phyloP scores from a whole-genome alignment of 1,139 yeast species.

The Diutina scorzettiae region DNA sequence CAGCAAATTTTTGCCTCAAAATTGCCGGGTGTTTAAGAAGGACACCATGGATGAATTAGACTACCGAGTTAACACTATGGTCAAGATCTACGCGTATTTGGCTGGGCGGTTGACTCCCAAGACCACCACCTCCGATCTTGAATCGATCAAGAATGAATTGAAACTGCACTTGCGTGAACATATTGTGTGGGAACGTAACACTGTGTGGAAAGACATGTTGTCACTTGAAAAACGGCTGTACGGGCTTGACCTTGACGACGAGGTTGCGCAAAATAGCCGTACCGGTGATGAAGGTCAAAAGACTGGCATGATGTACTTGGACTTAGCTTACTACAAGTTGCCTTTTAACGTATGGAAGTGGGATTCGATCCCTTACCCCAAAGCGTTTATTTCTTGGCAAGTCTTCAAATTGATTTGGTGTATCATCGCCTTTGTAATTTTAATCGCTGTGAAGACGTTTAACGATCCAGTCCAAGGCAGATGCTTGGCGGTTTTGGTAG shows the following conservation, averaged over 20 bases:
- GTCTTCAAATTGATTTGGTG: constrained; percentile 35
- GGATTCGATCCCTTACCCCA: constrained; percentile 15
- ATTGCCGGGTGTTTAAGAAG: constrained; percentile 34
- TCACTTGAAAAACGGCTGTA: constrained; percentile 62
- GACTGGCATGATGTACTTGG: constrained; percentile 16
- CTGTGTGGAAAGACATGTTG: constrained; percentile 95
- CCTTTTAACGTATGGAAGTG: constrained; percentile 14
- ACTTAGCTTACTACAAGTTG: constrained; percentile 13
- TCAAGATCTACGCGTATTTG: constrained; percentile 34
- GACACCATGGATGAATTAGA: constrained; percentile 36
- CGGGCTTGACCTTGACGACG: constrained; percentile 20
- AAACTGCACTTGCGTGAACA: constrained; percentile 76
- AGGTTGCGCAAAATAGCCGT: constrained; percentile 16
- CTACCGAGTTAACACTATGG: constrained; percentile 34
- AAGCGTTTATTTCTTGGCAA: constrained; percentile 21
- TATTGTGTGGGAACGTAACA: constrained; percentile 91
- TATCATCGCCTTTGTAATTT: constrained; percentile 29
- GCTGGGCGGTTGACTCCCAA: constrained; percentile 21
- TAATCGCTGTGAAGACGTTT: constrained; percentile 47
- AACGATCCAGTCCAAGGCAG: constrained; percentile 56
- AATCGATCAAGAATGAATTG: constrained; percentile 52
- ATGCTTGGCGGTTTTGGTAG: constrained; percentile 71
- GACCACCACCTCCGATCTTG: constrained; percentile 24
- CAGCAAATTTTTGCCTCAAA: constrained; percentile 27
- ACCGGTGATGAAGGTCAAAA: constrained; percentile 23